These are phyloP conservation scores for Fusarium citri DNA, from an alignment of 2,329 filamentous ascomycete genomes.

Conservation along the genomic window DNA sequence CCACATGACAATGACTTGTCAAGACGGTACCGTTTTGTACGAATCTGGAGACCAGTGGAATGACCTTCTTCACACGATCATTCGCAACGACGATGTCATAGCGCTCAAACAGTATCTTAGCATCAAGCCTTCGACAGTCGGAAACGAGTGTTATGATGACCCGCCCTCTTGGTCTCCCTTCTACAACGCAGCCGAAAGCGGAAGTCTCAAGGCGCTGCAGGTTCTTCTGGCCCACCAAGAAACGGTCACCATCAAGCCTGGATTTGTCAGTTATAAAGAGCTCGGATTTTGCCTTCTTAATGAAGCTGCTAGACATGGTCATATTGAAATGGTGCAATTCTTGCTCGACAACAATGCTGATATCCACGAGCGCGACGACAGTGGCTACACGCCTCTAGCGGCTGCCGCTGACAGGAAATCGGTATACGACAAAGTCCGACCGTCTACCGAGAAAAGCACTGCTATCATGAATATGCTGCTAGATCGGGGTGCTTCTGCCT, in stretches of 20 bases:
- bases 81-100: not conserved
- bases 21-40: not conserved
- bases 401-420: not conserved
- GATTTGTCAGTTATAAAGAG: rapidly evolving
- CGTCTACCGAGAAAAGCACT: not conserved
- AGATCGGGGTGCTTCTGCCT: not conserved
- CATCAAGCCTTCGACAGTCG: rapidly evolving
- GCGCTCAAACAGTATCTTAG: not conserved
- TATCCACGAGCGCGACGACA: not conserved
- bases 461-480: not conserved
- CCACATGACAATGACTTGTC: not conserved
- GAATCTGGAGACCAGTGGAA: rapidly evolving
- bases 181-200: rapidly evolving
- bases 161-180: not conserved
- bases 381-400: rapidly evolving
- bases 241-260: not conserved
- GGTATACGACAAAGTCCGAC: too few species aligned
- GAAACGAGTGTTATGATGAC: not conserved
- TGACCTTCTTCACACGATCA: not conserved
- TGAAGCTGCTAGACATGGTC: not conserved
- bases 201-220: not conserved
- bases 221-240: not conserved
- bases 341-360: not conserved
- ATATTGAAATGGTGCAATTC: not conserved
- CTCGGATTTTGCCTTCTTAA: not conserved